These are phyloP conservation scores for Penicillium taxi DNA, from an alignment of 495 filamentous ascomycete species.

Conservation along the genomic window DNA sequence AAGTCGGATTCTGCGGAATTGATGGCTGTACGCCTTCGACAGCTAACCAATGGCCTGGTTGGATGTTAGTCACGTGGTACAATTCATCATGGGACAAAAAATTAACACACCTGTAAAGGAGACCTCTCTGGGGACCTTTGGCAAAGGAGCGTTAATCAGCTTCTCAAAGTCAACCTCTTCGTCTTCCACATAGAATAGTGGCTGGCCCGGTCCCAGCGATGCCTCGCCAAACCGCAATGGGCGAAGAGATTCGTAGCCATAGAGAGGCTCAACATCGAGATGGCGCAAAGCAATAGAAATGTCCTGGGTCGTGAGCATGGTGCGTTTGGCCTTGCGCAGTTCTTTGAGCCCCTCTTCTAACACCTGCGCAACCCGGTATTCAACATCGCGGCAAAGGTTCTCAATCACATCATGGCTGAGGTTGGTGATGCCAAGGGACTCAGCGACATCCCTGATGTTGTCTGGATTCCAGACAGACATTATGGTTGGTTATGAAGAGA, in stretches of 20 bases:
- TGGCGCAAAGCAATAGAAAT: constrained; percentile 73
- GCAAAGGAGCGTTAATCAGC: constrained; percentile 89
- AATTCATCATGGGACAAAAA: not conserved
- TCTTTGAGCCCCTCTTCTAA: constrained; percentile 88
- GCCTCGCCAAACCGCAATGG: constrained; percentile 89
- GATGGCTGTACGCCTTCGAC: constrained; percentile 94
- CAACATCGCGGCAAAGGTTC: constrained; percentile 82
- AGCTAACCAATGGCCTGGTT: constrained; percentile 83
- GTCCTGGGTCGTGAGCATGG: constrained; percentile 75
- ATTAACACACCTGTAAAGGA: constrained; percentile 67
- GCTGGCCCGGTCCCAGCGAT: constrained; percentile 86
- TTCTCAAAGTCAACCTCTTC: constrained; percentile 99
- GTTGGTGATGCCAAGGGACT: constrained; percentile 79
- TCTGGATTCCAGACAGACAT: constrained; percentile 88
- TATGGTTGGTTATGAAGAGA: constrained; percentile 3
- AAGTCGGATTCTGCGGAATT: constrained; percentile 89
- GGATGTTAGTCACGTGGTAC: constrained; percentile 16
- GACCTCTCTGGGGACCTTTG: constrained; percentile 89
- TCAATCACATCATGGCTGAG: constrained; percentile 76
- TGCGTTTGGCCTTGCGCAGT: constrained; percentile 84
- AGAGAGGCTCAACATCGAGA: constrained; percentile 88
- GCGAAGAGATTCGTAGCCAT: constrained; percentile 85
- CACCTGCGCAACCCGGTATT: constrained; percentile 87
- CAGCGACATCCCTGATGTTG: constrained; percentile 88
- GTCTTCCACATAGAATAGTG: constrained; percentile 94